phyloP scores from a whole-genome alignment of 2,329 filamentous ascomycete genomes.

The Colletotrichum karsti region DNA sequence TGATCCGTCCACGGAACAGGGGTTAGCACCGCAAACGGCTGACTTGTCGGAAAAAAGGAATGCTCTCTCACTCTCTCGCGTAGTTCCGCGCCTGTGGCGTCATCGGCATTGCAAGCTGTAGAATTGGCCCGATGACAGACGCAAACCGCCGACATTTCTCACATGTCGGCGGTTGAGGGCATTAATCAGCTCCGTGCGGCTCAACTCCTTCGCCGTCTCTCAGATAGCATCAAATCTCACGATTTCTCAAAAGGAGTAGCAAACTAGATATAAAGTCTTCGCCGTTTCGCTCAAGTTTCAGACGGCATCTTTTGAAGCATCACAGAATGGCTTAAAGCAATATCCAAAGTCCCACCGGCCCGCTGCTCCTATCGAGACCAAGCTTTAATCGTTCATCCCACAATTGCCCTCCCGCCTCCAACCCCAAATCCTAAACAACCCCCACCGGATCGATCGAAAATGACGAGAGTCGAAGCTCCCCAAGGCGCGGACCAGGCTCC shows the following conservation, averaged over 20 bases:
- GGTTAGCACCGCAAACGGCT: too few relatives aligned
- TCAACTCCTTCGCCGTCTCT: too few relatives aligned
- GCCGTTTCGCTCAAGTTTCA: background rate
- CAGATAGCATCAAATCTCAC: too few relatives aligned
- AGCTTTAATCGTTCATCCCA: background rate
- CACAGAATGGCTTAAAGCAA: too few relatives aligned
- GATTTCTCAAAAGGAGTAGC: too few relatives aligned
- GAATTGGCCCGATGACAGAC: background rate
- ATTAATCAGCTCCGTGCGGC: constrained; percentile 20
- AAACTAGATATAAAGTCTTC: background rate
- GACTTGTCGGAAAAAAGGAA: background rate
- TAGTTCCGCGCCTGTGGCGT: background rate
- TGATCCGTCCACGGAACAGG: too few relatives aligned
- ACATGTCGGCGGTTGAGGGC: background rate
- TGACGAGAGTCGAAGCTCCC: constrained; percentile 12
- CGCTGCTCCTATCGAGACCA: too few relatives aligned
- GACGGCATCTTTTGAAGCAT: background rate
- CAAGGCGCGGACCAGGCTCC: constrained; percentile 11
- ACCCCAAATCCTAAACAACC: background rate
- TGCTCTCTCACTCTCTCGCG: background rate
- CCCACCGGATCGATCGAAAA: background rate
- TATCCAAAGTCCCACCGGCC: too few relatives aligned
- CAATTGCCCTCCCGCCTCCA: background rate
- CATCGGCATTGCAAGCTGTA: background rate
- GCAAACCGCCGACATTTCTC: background rate